Evolutionary conservation across 2,329 filamentous ascomycete genomes (phyloP), one percentile per base, ranked within the genome.

Genomic region (Colletotrichum euphorbiae): DNA sequence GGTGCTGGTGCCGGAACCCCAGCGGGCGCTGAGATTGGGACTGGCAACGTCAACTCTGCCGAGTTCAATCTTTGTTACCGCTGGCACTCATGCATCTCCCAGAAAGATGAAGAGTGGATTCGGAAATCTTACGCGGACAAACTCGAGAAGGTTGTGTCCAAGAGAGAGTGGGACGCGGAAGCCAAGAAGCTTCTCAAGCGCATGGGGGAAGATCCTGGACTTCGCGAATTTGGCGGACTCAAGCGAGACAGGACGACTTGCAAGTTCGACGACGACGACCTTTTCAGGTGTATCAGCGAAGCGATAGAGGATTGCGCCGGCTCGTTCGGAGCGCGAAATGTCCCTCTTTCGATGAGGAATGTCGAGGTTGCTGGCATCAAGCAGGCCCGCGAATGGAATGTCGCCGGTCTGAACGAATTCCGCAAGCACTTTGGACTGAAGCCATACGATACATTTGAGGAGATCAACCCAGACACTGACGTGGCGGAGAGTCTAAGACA

Each of bases 1-100:
- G 89, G 86, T 43, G 84, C 84, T 1, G 78, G 83, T 3, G 81
- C 78, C 0, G 84, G 83, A 71, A 89, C 83, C 8, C 83, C 84
- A 36, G 78, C 85, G 2, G 86, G 87, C 0, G 87, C 91, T 0
- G 88, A 92, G 50, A 85, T 89, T 24, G 93, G 92, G 46, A 88
- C 91, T 0, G 93, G 93, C 57, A 97, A 96, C 74, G 89, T 91
- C 71, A 92, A 95, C 5, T 95, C 92, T 0, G 92, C 91, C 3
- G 93, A 97, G 80, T 97, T 97, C 83, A 97, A 96, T 75, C 84
- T 97, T 9, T 91, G 92, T 72, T 97, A 97, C 77, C 86, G 93
- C 71, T 97, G 93, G 93, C 93, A 97, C 80, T 93, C 92, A 3
- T 90, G 91, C 72, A 92, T 96, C 72, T 88, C 82, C 1, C 86